A percentile compares a stretch with the other conserved stretches of the same genome.
These are phyloP conservation scores for Cladophialophora bantiana DNA, from an alignment of 2,329 filamentous ascomycete genomes.

Conservation along the genomic window DNA sequence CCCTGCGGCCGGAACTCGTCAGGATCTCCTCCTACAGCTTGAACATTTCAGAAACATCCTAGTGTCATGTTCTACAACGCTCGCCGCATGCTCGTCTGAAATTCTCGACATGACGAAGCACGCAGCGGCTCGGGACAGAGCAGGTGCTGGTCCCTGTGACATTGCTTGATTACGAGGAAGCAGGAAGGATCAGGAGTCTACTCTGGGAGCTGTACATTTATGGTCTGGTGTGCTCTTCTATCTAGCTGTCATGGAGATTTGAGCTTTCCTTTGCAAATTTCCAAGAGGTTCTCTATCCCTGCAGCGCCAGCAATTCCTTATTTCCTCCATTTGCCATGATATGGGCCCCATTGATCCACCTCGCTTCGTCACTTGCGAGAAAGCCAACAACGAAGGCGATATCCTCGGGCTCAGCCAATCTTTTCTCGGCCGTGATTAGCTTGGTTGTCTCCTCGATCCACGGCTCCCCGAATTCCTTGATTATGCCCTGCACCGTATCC, in stretches of 20 bases:
- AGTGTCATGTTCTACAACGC: conserved; percentile 8
- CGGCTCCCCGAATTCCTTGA: conserved; percentile 53
- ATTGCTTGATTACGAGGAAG: background rate
- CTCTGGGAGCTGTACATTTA: conserved; percentile 24
- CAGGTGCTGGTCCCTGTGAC: background rate
- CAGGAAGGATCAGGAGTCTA: background rate
- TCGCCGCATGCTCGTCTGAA: conserved; percentile 12
- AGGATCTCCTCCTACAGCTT: background rate
- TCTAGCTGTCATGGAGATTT: background rate
- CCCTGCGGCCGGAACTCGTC: background rate
- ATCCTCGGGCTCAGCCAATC: conserved; percentile 56
- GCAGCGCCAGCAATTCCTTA: conserved; percentile 19
- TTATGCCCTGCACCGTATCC: conserved; percentile 47
- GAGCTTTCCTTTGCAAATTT: background rate
- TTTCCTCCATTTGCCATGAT: conserved; percentile 46
- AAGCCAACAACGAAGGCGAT: conserved; percentile 58
- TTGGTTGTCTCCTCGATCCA: conserved; percentile 55
- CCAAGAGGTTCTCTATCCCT: conserved; percentile 32
- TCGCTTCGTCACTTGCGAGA: conserved; percentile 53
- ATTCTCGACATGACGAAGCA: background rate
- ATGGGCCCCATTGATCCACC: conserved; percentile 58
- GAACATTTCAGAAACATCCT: conserved; percentile 4
- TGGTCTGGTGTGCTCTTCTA: background rate
- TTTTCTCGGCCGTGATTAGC: conserved; percentile 40
- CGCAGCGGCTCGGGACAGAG: background rate